Percentiles rank a stretch among this genome's conserved stretches.
Conservation (phyloP, 2,329 filamentous ascomycete genomes). For the Penicillium concentricum region DNA sequence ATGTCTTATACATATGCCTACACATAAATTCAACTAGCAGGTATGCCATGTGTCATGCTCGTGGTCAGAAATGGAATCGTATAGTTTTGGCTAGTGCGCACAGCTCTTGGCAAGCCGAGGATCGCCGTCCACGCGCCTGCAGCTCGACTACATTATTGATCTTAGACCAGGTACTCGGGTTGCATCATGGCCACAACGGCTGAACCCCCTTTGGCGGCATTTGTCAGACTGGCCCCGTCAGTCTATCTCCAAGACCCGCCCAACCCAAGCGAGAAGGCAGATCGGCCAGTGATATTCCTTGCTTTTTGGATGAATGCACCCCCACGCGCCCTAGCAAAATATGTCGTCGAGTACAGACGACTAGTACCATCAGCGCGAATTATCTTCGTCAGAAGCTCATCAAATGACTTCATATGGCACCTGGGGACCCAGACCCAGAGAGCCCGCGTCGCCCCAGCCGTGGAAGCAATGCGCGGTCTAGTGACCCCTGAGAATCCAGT, state of each 20-base stretch:
- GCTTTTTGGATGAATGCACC: slow-evolving; percentile 52
- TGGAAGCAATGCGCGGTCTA: slow-evolving; percentile 33
- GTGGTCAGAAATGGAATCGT: not conserved
- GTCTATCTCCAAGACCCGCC: slow-evolving; percentile 41
- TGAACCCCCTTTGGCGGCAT: slow-evolving; percentile 25
- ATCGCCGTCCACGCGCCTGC: not conserved
- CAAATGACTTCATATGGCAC: slow-evolving; percentile 35
- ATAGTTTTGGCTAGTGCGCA: slow-evolving; percentile 2
- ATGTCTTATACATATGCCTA: not conserved
- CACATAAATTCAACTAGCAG: not conserved
- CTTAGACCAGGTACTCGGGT: not conserved
- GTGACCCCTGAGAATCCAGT: slow-evolving; percentile 27
- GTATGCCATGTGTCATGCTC: not conserved
- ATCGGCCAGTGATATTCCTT: slow-evolving; percentile 39
- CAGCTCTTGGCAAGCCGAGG: slow-evolving; percentile 10
- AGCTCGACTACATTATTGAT: not conserved
- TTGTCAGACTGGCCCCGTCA: slow-evolving; percentile 38
- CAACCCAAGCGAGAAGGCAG: slow-evolving; percentile 6
- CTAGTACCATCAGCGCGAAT: slow-evolving; percentile 46
- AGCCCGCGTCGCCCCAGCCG: slow-evolving; percentile 33
- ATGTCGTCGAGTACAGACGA: slow-evolving; percentile 45
- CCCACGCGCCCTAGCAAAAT: slow-evolving; percentile 48
- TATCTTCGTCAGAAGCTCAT: slow-evolving; percentile 41
- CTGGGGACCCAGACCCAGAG: slow-evolving; percentile 21
- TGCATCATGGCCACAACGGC: slow-evolving; percentile 11